A percentile compares a stretch with the other conserved stretches of the same genome.
Evolutionary conservation across 2,329 filamentous ascomycete genomes (phyloP).

Genomic region (Chrysoporthe deuterocubensis): DNA sequence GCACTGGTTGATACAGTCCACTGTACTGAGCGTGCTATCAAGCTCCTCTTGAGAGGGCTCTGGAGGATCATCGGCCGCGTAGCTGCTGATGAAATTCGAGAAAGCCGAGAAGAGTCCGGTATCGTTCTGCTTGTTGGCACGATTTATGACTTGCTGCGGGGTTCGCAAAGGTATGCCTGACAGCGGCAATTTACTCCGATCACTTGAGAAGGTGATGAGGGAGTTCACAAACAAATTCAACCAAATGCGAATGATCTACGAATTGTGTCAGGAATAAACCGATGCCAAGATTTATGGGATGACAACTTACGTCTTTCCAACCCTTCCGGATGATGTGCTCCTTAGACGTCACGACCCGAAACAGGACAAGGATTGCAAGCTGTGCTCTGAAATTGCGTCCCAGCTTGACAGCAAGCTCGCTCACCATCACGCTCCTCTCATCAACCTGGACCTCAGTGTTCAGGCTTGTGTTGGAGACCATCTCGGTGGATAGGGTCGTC

Average conservation of each 20-base stretch:
- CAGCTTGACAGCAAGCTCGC: conserved; percentile 94
- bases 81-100: conserved; percentile 97
- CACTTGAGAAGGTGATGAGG: conserved; percentile 73
- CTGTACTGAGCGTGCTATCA: conserved; percentile 91
- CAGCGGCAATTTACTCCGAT: conserved; percentile 69
- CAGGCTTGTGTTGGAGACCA: conserved; percentile 78
- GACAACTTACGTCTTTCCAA: conserved; percentile 74
- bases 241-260: conserved; percentile 84
- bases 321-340: conserved; percentile 76
- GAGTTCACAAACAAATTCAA: conserved; percentile 96
- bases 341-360: conserved; percentile 86
- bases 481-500: conserved; percentile 79
- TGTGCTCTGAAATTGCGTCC: conserved; percentile 93
- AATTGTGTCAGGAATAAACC: conserved; percentile 42
- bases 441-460: conserved; percentile 96
- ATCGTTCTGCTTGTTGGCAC: conserved; percentile 76
- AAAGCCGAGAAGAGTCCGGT: conserved; percentile 91
- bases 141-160: conserved; percentile 90
- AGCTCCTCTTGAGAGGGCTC: conserved; percentile 97
- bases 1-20: conserved; percentile 92
- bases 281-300: not conserved
- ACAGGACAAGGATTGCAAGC: conserved; percentile 91
- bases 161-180: conserved; percentile 86
- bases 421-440: conserved; percentile 96
- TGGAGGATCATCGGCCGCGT: conserved; percentile 95